Base-by-base conservation (phyloP, 2,329 filamentous ascomycete species). In the Chaetomium strumarium region DNA sequence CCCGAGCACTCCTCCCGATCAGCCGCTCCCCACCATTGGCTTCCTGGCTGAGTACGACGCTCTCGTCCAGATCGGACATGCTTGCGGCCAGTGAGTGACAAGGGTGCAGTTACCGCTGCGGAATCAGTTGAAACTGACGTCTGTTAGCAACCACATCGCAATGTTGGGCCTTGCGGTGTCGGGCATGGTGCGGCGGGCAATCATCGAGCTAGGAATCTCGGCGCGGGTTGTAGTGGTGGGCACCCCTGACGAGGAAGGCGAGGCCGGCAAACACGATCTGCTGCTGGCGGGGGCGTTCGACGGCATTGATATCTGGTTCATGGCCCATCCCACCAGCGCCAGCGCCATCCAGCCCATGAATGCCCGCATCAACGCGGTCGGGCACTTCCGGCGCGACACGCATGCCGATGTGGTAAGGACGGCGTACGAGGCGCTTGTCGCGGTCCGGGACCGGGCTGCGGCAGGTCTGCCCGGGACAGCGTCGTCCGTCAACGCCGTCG, bases 331-430 rank as follows among this genome's bases (percentile, higher is more conserved):
- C 5, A 48, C 46, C 4, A 48, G 24, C 14, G 12, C 46, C 10
- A 48, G 36, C 30, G 46, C 46, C n/a, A 34, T 48, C 7, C 46
- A 48, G 24, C 46, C 46, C 7, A 40, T 48, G 46, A 48, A 48
- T 8, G 10, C 46, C 1, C 36, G 46, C 10, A 20, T 48, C 24
- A 48, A 48, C 13, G 46, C 46, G 9, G 9, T 40, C 19, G 16
- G 20, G 2, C 36, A 20, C 12, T 48, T 48, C 17, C 1, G n/a
- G 7, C 34, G 17, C 11, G 16, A 19, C 3, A 40, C 24, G 24
- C 46, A 48, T 33, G 11, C 13, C 1, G 46, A 40, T 16, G 46
- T 29, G 20, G 46, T 48, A 2, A 20, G 46, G 36, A 40, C 17
- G 24, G 46, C 36, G n/a, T 48, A 48, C 8, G 46, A 40, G 37